A percentile compares a stretch with the other conserved stretches of the same genome.
Conservation (phyloP, 768 basidiomycete genomes). For the Amanita fuliginea region DNA sequence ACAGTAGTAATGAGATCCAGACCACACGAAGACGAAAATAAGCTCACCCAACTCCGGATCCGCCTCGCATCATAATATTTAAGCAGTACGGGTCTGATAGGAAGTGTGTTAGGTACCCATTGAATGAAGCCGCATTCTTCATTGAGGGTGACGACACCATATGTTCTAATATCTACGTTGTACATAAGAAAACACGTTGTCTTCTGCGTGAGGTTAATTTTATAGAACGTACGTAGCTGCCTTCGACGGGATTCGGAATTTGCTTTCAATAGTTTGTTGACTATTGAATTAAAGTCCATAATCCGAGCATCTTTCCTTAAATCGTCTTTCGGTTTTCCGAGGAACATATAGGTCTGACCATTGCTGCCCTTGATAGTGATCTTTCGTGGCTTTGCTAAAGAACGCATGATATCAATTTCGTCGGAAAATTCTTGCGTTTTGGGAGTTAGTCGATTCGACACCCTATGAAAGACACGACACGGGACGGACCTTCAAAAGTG, state of each 20-base stretch:
- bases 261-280: slow-evolving; percentile 90
- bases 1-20: slow-evolving; percentile 2
- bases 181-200: background rate
- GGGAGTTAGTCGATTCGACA: background rate
- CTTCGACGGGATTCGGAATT: slow-evolving; percentile 88
- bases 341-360: slow-evolving; percentile 78
- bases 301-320: slow-evolving; percentile 92
- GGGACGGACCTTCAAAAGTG: slow-evolving; percentile 60
- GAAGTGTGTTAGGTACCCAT: slow-evolving; percentile 93
- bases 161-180: slow-evolving; percentile 81
- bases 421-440: slow-evolving; percentile 55
- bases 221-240: slow-evolving; percentile 62
- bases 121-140: slow-evolving; percentile 97
- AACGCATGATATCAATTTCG: slow-evolving; percentile 84
- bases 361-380: slow-evolving; percentile 77
- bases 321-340: slow-evolving; percentile 97
- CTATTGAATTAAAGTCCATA: slow-evolving; percentile 97
- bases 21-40: background rate
- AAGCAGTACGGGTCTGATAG: slow-evolving; percentile 64
- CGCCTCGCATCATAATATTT: slow-evolving; percentile 48
- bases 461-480: background rate
- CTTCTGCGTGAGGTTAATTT: background rate
- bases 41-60: slow-evolving; percentile 29
- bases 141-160: slow-evolving; percentile 96
- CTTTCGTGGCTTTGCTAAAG: slow-evolving; percentile 85